Evolutionary conservation across 768 basidiomycete species (phyloP).

Genomic region (Jaapia argillacea): DNA sequence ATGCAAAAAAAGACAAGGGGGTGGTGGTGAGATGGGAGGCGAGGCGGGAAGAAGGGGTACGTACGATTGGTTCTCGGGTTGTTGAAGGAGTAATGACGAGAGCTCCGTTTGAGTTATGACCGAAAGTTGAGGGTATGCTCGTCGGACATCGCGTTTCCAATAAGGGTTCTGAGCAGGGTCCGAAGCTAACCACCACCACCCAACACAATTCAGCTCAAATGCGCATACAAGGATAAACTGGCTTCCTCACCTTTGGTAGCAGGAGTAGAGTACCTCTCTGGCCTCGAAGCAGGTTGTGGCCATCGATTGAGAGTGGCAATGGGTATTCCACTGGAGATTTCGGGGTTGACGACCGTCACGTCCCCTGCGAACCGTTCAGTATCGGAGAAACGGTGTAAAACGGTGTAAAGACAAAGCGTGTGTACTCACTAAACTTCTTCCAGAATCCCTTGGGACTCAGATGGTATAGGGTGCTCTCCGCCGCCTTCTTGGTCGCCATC

Average conservation of each 20-base stretch:
- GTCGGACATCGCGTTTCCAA: slow-evolving; percentile 92
- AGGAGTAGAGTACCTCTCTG: slow-evolving; percentile 80
- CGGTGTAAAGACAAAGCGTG: not conserved
- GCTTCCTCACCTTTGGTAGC: slow-evolving; percentile 66
- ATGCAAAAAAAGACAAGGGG: slow-evolving; percentile 23
- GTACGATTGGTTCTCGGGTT: slow-evolving; percentile 56
- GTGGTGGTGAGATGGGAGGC: slow-evolving; percentile 6
- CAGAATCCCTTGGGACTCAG: slow-evolving; percentile 85
- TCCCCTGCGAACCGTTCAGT: slow-evolving; percentile 47
- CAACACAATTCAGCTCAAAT: not conserved
- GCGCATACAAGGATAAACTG: slow-evolving; percentile 3
- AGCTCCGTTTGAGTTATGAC: slow-evolving; percentile 80
- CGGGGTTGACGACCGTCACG: slow-evolving; percentile 74
- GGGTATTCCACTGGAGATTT: slow-evolving; percentile 87
- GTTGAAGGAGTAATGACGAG: slow-evolving; percentile 72
- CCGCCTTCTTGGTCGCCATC: slow-evolving; percentile 72
- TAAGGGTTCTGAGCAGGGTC: slow-evolving; percentile 87
- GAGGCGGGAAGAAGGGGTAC: slow-evolving; percentile 20
- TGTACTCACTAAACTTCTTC: slow-evolving; percentile 84
- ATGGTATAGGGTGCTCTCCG: slow-evolving; percentile 88
- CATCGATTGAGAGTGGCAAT: slow-evolving; percentile 62
- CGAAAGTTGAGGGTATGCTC: slow-evolving; percentile 87
- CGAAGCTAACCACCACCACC: slow-evolving; percentile 44
- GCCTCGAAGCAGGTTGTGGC: slow-evolving; percentile 82
- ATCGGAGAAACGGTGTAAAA: not conserved